These are phyloP conservation scores for Euphorbia tirucalli DNA, from an alignment of 345 rosid genomes.

Conservation along the genomic window DNA sequence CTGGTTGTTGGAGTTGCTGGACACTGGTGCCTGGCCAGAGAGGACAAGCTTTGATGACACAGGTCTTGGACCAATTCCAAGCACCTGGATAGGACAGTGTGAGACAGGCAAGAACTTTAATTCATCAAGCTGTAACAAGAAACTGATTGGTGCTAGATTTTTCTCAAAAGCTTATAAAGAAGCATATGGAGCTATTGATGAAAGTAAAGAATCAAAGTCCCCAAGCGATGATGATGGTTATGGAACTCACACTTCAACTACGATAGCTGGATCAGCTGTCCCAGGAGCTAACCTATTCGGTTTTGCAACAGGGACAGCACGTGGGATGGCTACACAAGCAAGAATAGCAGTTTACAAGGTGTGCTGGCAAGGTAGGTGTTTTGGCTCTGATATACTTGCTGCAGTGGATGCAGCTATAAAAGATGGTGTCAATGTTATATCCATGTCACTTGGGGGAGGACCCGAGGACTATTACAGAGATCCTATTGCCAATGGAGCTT, in stretches of 20 bases:
- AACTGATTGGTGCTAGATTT: constrained; percentile 31
- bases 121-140: constrained; percentile 31
- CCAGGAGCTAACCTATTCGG: constrained; percentile 33
- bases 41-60: constrained; percentile 26
- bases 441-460: constrained; percentile 28
- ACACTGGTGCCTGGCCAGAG: constrained; percentile 36
- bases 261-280: constrained; percentile 32
- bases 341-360: constrained; percentile 29
- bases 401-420: constrained; percentile 25
- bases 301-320: constrained; percentile 27
- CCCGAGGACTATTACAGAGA: constrained; percentile 21
- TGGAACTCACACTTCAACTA: constrained; percentile 34
- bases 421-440: constrained; percentile 26
- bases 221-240: constrained; percentile 36
- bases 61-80: constrained; percentile 32
- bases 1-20: constrained; percentile 31
- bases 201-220: constrained; percentile 26
- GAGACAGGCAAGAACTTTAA: constrained; percentile 27
- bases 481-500: constrained; percentile 25
- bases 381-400: constrained; percentile 27
- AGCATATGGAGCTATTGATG: constrained; percentile 28
- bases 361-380: constrained; percentile 30
- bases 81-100: constrained; percentile 30
- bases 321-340: constrained; percentile 32
- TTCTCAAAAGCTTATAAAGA: constrained; percentile 30